phyloP scores from a whole-genome alignment of 129 eudicot species.

The Silybum marianum region DNA sequence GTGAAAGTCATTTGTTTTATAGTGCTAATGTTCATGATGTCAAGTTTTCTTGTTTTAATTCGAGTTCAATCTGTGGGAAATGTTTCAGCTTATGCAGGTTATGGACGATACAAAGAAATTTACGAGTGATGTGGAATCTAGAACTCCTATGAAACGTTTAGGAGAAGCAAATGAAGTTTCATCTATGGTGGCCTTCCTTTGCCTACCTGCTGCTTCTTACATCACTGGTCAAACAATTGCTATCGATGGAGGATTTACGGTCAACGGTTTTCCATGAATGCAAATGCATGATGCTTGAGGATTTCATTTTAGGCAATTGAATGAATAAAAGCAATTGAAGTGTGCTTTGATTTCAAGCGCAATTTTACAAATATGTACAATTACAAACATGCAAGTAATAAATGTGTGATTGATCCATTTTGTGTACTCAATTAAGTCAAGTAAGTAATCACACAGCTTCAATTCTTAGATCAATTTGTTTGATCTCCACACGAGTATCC shows the following conservation, averaged over 20 bases:
- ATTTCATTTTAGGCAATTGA: background rate
- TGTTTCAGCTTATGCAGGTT: background rate
- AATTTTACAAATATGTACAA: no score
- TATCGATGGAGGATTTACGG: background rate
- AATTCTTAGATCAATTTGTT: no score
- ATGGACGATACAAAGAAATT: background rate
- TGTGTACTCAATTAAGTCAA: no score
- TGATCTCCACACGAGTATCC: no score
- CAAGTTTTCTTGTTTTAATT: background rate
- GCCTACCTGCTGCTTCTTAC: background rate
- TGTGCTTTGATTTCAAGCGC: no score
- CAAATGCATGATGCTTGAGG: background rate
- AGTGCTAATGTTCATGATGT: background rate
- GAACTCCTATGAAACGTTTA: background rate
- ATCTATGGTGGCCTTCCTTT: background rate
- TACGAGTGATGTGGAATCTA: background rate
- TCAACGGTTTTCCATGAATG: background rate
- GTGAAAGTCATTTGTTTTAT: no score
- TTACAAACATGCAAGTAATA: no score
- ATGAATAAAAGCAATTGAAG: no score
- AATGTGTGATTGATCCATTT: no score
- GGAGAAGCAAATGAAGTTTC: background rate
- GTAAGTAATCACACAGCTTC: no score
- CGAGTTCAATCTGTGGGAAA: background rate
- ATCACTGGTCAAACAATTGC: background rate